Evolutionary conservation across 169 alveolate species (phyloP), one percentile per base, ranked within the genome.

Genomic region (Plasmodium vinckei): DNA sequence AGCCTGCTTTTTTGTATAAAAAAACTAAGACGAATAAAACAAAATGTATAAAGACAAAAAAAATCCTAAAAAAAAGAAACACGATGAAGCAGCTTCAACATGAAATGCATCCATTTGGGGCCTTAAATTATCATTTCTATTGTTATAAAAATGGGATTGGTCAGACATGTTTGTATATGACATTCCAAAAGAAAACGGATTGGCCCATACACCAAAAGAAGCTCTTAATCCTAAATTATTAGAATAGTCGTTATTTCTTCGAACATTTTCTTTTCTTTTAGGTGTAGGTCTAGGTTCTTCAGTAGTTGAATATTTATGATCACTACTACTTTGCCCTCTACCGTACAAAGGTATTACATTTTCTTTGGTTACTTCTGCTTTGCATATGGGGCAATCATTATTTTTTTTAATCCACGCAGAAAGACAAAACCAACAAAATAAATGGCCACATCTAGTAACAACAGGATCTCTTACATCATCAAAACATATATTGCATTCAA

Each of bases 401-500:
- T 96, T 96, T 56, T 97, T 92, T 75, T 97, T 97, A 60, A 98
- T 87, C 99, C 99, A 98, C 71, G 96, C 94, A 68, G 92, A 96
- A 46, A 98, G 92, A 87, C 99, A 98, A n/a, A 94, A 93, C 99
- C 99, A 98, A 92, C 99, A 94, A 67, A 94, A 94, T 88, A 98
- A 94, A 92, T 98, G 99, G 21, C 99, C 99, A 91, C 99, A 98
- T 47, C 95, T 94, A 10, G 99, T 97, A 17, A 98, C 98, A 7
- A 98, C 98, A 4, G 99, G 99, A 60, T 98, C 99, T 51, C 95
- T 94, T 19, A 98, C 99, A 39, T 96, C 96, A 57, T 98, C 99
- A 91, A 98, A 95, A 75, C 99, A 98, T 17, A 98, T 97, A 75
- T 97, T 97, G 93, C 99, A 98, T 92, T 97, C 99, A 87, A 96